A percentile compares a stretch with the other conserved stretches of the same genome.
These are phyloP conservation scores for Globisporangium recalcitrans DNA, from an alignment of 352 stramenopile species.

Conservation along the genomic window DNA sequence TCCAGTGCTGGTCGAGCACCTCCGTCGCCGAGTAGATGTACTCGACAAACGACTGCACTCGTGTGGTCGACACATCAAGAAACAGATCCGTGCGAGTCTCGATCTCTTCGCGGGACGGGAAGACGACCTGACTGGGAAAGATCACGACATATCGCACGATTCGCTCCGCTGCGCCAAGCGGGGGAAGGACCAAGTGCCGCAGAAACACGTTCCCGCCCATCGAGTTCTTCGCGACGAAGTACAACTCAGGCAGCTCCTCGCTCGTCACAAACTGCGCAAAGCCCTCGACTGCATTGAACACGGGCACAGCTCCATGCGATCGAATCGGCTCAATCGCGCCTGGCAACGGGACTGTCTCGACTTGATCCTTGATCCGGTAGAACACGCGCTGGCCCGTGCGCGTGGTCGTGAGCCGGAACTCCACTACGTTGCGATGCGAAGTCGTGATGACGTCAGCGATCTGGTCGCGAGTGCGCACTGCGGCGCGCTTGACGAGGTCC, in stretches of 20 bases:
- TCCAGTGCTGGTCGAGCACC: slow-evolving; percentile 77
- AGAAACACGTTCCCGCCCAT: slow-evolving; percentile 67
- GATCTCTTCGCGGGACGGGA: slow-evolving; percentile 73
- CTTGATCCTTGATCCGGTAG: slow-evolving; percentile 54
- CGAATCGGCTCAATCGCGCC: slow-evolving; percentile 47
- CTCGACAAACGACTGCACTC: slow-evolving; percentile 69
- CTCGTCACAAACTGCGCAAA: slow-evolving; percentile 76
- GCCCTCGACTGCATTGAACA: slow-evolving; percentile 63
- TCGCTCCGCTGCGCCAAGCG: slow-evolving; percentile 57
- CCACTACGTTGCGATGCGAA: slow-evolving; percentile 46
- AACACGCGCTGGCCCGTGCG: slow-evolving; percentile 58
- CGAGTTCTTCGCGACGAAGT: slow-evolving; percentile 80
- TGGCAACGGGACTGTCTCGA: slow-evolving; percentile 48
- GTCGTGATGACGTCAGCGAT: slow-evolving; percentile 50
- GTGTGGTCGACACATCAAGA: slow-evolving; percentile 63
- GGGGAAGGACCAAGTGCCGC: slow-evolving; percentile 60
- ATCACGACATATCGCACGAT: slow-evolving; percentile 74
- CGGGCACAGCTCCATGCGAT: slow-evolving; percentile 48
- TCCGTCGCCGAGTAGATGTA: slow-evolving; percentile 82
- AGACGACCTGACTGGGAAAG: slow-evolving; percentile 68
- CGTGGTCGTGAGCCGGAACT: slow-evolving; percentile 55
- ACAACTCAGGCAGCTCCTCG: slow-evolving; percentile 78
- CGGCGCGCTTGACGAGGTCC: slow-evolving; percentile 65
- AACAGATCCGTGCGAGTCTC: slow-evolving; percentile 73
- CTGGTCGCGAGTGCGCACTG: slow-evolving; percentile 59